Base-by-base conservation (phyloP, 441 rosid species). In the Hura crepitans region DNA sequence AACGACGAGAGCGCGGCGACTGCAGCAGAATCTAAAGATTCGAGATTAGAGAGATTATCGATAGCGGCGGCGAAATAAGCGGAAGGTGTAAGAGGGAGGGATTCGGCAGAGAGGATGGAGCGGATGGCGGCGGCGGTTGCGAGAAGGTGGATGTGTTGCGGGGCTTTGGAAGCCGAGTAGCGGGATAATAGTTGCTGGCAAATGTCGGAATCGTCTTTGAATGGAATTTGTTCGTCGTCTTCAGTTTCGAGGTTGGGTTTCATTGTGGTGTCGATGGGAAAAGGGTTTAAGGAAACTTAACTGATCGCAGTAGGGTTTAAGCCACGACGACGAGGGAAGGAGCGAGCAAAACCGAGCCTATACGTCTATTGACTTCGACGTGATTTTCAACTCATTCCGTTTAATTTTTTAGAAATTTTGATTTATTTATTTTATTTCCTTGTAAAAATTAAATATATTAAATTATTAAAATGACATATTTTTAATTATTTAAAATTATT, bases 111-210 rank as follows among this genome's bases (percentile, higher is more conserved):
- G 74, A 94, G 96, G 17, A 92, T 86, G 28, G 99, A 88, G 50
- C 92, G 96, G 81, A 90, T 86, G 20, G 99, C 91, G 46, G 86
- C 93, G 42, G 96, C 90, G 35, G 96, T 85, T 66, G 99, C 97
- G 53, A 92, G 80, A 59, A 94, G 96, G 78, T 94, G 99, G 65
- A 92, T 85, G 78, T 92, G 97, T 72, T 94, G 96, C 0, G 87
- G 78, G 56, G 99, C 97, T 2, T 96, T 80, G 39, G 96, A 94
- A 57, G 89, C 77, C 55, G 94, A 80, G 62, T 94, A 94, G 35
- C 97, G 97, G 79, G 88, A 90, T 84, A 94, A 83, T 56, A 94
- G 92, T 65, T 90, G 96, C 65, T 84, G 91, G 81, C 88, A 94
- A 64, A 94, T 76, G 66, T 94, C 97, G 33, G 82, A 31, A 73